Base-by-base conservation (phyloP, 495 filamentous ascomycete genomes). In the Lasiosphaeria hispida region DNA sequence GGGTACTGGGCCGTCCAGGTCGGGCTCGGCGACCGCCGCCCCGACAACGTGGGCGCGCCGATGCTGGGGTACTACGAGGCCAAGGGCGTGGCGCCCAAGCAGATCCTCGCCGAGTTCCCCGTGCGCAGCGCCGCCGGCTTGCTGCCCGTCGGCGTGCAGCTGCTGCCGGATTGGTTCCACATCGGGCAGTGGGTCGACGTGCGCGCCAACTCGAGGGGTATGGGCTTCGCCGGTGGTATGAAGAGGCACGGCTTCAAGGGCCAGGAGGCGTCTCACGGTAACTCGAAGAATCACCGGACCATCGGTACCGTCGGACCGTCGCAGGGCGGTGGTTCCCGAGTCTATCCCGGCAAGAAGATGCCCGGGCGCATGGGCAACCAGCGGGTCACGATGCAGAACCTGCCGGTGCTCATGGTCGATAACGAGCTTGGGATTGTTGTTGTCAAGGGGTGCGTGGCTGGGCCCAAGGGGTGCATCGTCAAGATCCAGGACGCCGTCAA, bases 281-380 rank as follows among this genome's bases (percentile, higher is more conserved):
- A 91, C 63, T 96, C 92, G 64, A 82, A 89, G 74, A 90, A 87
- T 48, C 94, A 98, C 78, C 82, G 94, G 66, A 85, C 88, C 2
- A 87, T 96, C 78, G 94, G 94, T 78, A 92, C 89, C 4, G 77
- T 83, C 10, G 94, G 94, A 61, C 89, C 86, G 38, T 86, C 86
- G 64, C 94, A 98, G 72, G 94, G 94, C 61, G 85, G 89, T 70
- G 94, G 94, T 71, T 94, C 90, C 42, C 80, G 94, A 64, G 94
- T 98, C 41, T 83, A 87, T 57, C 94, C 94, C 0, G 94, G 94
- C 49, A 98, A 98, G 85, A 90, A 89, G 73, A 98, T 98, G 94
- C 84, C 94, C 17, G 94, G 94, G 55, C 83, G 90, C 43, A 97
- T 98, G 94, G 94, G 94, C 19, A 86, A 86, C 55, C 79, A 92